phyloP scores from a whole-genome alignment of 2,329 filamentous ascomycete species.

The Peltaster fructicola region DNA sequence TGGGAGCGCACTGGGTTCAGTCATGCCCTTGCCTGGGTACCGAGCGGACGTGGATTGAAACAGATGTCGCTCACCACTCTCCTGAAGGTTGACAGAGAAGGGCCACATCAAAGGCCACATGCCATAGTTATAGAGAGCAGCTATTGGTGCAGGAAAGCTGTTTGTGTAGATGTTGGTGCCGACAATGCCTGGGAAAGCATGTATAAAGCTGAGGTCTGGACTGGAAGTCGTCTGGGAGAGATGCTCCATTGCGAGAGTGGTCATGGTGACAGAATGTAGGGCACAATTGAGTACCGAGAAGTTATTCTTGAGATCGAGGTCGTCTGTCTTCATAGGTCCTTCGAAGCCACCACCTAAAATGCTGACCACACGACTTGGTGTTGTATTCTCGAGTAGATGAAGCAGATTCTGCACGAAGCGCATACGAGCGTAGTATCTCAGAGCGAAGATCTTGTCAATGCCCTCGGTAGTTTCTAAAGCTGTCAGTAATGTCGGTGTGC shows the following conservation, averaged over 20 bases:
- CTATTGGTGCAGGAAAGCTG: constrained; percentile 6
- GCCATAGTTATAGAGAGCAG: constrained; percentile 4
- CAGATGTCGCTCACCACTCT: constrained; percentile 9
- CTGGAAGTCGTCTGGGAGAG: constrained; percentile 7
- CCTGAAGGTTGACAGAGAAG: constrained; percentile 3
- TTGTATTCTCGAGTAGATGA: constrained; percentile 6
- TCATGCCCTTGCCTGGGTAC: constrained; percentile 2
- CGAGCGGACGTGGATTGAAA: constrained; percentile 4
- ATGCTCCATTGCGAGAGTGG: constrained; percentile 9
- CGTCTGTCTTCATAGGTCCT: constrained; percentile 4
- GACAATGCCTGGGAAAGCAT: constrained; percentile 11
- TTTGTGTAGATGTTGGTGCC: constrained; percentile 5
- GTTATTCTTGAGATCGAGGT: constrained; percentile 8
- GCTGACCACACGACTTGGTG: constrained; percentile 6
- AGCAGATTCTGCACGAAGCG: constrained; percentile 8
- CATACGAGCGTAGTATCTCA: constrained; percentile 12
- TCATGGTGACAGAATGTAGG: constrained; percentile 8
- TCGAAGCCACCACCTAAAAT: constrained; percentile 10
- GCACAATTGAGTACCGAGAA: constrained; percentile 4
- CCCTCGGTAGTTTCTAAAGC: constrained; percentile 9
- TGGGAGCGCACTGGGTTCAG: background rate
- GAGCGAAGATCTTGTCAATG: constrained; percentile 9
- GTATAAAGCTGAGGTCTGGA: constrained; percentile 6
- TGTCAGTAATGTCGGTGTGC: too few species aligned
- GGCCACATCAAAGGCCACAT: constrained; percentile 5